Conservation (phyloP, 129 eudicot genomes). For the Scalesia atractyloides region DNA sequence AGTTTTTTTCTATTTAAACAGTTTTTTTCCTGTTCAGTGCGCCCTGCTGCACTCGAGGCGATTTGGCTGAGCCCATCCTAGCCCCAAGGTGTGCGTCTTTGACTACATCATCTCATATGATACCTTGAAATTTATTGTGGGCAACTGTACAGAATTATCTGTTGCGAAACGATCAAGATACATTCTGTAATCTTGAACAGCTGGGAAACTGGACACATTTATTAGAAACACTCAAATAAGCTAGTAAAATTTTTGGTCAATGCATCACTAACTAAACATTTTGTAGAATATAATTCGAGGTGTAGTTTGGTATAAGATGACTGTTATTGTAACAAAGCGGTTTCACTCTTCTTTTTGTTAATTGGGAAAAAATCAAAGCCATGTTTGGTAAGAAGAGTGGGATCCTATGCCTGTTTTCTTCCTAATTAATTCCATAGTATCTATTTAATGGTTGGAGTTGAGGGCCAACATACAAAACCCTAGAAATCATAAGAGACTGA, state of each 20-base stretch:
- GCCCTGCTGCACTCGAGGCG: too few relatives aligned
- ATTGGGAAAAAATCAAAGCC: neutral
- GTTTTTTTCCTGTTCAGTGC: too few relatives aligned
- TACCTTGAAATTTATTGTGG: neutral
- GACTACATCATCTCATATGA: constrained; percentile 1
- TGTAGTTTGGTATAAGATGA: neutral
- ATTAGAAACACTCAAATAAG: neutral
- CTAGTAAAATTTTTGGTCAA: neutral
- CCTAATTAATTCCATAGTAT: constrained; percentile 15
- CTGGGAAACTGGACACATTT: neutral
- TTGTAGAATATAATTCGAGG: neutral
- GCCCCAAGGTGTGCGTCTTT: too few relatives aligned
- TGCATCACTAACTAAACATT: neutral
- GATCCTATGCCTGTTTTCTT: constrained; percentile 19
- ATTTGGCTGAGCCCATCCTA: too few relatives aligned
- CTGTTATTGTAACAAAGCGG: neutral
- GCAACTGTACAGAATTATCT: neutral
- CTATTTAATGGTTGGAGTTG: constrained; percentile 25
- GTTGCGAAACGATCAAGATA: neutral
- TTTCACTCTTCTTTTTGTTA: neutral
- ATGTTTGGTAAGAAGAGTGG: constrained; percentile 15
- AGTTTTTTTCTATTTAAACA: too few relatives aligned
- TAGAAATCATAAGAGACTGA: constrained; percentile 17
- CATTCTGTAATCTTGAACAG: neutral
- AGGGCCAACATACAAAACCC: constrained; percentile 25